phyloP scores from a whole-genome alignment of 2,329 filamentous ascomycete genomes.

The Ophiognomonia clavigignenti-juglandacearum region DNA sequence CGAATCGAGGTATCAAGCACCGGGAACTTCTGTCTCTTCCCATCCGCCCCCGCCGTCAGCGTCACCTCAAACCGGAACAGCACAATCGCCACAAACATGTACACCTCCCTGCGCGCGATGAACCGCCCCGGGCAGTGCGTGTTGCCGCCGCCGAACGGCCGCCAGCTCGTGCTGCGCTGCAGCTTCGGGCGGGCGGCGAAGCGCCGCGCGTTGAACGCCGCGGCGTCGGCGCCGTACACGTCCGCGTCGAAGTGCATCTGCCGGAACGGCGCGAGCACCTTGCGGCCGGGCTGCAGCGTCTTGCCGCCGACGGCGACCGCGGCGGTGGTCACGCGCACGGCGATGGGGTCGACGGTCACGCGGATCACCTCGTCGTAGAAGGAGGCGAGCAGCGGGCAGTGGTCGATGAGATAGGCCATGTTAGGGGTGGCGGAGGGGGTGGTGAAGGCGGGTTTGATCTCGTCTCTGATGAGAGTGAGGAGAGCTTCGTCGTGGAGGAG shows the following conservation, averaged over 20 bases:
- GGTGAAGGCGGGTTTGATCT: slow-evolving; percentile 1
- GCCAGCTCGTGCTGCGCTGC: slow-evolving; percentile 5
- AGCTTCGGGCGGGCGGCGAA: neutral
- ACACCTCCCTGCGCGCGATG: slow-evolving; percentile 1
- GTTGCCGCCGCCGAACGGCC: slow-evolving; percentile 1
- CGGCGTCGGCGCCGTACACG: neutral
- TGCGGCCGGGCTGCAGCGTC: neutral
- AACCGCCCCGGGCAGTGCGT: neutral
- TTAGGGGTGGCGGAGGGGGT: neutral
- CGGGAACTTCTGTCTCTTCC: neutral
- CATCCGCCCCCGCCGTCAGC: neutral
- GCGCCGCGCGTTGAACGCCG: neutral
- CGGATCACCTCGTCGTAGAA: slow-evolving; percentile 2
- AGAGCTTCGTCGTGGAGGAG: neutral
- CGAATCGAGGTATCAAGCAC: neutral
- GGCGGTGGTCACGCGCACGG: neutral
- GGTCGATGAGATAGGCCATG: neutral
- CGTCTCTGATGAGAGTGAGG: neutral
- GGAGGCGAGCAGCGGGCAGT: neutral
- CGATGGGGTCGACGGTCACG: neutral
- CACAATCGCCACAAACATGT: slow-evolving; percentile 3
- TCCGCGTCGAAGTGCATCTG: neutral
- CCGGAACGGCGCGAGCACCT: slow-evolving; percentile 1
- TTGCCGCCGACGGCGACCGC: neutral
- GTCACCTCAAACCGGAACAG: slow-evolving; percentile 2